Base-by-base conservation (phyloP, 768 basidiomycete species). In the Agaricus subrufescens region DNA sequence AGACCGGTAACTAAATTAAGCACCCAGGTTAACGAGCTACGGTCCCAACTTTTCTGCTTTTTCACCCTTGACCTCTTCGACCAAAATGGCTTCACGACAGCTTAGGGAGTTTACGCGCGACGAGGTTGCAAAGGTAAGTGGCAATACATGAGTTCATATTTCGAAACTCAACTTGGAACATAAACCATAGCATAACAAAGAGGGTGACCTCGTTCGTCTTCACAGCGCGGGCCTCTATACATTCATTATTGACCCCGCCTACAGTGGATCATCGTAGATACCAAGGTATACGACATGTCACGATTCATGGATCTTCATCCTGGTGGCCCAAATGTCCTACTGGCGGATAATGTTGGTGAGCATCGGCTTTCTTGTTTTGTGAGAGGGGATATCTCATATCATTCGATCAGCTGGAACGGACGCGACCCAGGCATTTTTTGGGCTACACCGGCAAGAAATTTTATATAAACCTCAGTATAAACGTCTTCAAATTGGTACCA, bases 241-340 rank as follows among this genome's bases (percentile, higher is more conserved):
- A 29, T 34, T 34, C 14, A 6, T 19, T 8, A 30, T 44, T 26
- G 12, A 47, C 11, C 47, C 48, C 54, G 56, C 57, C 12, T 30
- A 19, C 7, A 93, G 85, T 94, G 93, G 91, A 78, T 94, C 44
- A 73, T 89, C 37, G 77, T 94, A 50, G 91, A 94, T 67, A 74
- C 87, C 7, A 89, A 86, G 63, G 89, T 94, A 29, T 94, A 88
- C 56, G 83, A 93, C 65, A 68, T 98, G 30, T 83, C 87, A 39
- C 84, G 81, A 58, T 97, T 98, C 63, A 86, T 84, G 25, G 75
- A 84, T 58, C 71, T 97, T 49, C 95, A 98, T 65, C 95, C 93
- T 1, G 83, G 94, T 51, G 94, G 94, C 9, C 67, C 81, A 27
- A 86, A 83, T 34, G 92, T 96, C 4, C 73, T 92, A 29, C 80